These are phyloP conservation scores for Pouteria glomerata DNA, from an alignment of 148 eudicot species.

Conservation along the genomic window DNA sequence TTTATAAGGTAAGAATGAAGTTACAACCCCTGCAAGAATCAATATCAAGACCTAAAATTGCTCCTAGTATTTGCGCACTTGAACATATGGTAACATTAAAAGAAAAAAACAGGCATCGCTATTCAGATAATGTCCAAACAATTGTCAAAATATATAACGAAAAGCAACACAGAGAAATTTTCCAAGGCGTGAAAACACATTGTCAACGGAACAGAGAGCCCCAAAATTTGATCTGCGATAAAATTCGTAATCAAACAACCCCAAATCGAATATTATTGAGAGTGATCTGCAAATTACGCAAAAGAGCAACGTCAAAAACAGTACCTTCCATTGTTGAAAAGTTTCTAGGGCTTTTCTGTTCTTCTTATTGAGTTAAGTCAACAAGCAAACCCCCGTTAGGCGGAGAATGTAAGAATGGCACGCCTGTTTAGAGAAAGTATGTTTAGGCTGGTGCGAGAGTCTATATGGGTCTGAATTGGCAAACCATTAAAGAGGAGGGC, in stretches of 20 bases:
- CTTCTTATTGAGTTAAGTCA: background rate
- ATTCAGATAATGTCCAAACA: background rate
- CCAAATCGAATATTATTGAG: background rate
- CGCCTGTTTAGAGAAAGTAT: background rate
- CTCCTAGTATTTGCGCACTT: no score
- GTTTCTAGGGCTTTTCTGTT: background rate
- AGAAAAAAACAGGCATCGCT: background rate
- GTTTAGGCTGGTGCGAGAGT: no score
- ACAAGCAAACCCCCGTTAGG: constrained; percentile 4
- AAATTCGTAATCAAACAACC: background rate
- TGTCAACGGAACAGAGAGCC: background rate
- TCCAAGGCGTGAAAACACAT: background rate
- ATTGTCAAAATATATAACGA: background rate
- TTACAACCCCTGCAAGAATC: no score
- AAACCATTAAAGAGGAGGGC: background rate
- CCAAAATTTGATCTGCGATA: background rate
- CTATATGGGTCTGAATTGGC: constrained; percentile 6
- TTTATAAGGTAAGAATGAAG: no score
- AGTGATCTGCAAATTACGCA: background rate
- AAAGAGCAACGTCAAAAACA: background rate
- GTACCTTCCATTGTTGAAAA: background rate
- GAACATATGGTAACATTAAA: no score
- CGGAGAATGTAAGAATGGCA: background rate
- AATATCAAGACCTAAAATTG: no score
- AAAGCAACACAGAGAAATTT: background rate